These are phyloP conservation scores for Setaria italica DNA, from an alignment of 202 grass and related monocot species.

Conservation along the genomic window DNA sequence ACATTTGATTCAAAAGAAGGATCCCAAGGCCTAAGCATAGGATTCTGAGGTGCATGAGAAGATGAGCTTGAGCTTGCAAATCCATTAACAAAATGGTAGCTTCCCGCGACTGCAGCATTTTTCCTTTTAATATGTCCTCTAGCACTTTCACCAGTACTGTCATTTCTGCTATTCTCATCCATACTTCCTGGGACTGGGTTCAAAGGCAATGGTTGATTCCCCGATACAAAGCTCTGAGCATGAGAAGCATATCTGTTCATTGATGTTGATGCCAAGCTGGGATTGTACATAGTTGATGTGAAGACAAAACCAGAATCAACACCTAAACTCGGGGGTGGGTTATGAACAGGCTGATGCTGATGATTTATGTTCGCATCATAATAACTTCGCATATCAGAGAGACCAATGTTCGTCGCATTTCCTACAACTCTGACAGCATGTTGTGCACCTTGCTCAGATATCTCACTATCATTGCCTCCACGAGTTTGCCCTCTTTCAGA, in stretches of 20 bases:
- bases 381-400: conserved; percentile 49
- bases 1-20: conserved; percentile 56
- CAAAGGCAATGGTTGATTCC: conserved; percentile 46
- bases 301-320: conserved; percentile 57
- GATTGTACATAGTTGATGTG: conserved; percentile 63
- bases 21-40: conserved; percentile 55
- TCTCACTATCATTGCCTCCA: conserved; percentile 44
- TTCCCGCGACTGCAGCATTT: conserved; percentile 55
- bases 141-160: conserved; percentile 53
- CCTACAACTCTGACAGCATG: conserved; percentile 53
- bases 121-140: conserved; percentile 65
- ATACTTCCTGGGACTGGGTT: conserved; percentile 58
- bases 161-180: conserved; percentile 55
- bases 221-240: conserved; percentile 50
- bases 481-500: conserved; percentile 54
- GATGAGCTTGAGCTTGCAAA: conserved; percentile 72
- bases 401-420: conserved; percentile 47
- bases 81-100: conserved; percentile 64
- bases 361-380: conserved; percentile 49
- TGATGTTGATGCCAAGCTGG: conserved; percentile 55
- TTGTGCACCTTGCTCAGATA: conserved; percentile 49
- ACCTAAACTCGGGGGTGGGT: conserved; percentile 45
- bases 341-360: conserved; percentile 56
- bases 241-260: conserved; percentile 56
- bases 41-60: conserved; percentile 61